Base-by-base conservation (phyloP, 2,329 filamentous ascomycete species). In the Aspergillus sojae region DNA sequence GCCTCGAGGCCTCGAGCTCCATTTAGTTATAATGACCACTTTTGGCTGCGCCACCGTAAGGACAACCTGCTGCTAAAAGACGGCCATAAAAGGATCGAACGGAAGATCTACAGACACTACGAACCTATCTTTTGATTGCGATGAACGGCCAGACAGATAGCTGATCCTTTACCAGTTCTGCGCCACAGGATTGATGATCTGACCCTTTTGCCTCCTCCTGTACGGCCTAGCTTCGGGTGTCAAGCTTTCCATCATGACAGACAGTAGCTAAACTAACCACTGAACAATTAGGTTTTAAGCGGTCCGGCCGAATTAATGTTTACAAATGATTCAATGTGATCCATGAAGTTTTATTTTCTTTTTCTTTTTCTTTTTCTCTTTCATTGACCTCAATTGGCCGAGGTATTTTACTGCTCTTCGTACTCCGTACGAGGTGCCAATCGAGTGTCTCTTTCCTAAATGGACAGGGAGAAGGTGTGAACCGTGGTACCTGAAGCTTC, bases 401-500 rank as follows among this genome's bases (percentile, higher is more conserved):
- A 32, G 26, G 48, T 52, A 21, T 28, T 52, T n/a, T 41, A n/a
- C 39, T n/a, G 5, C 28, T 12, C n/a, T 23, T 23, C 12, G 43
- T 39, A 48, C 34, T 36, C 12, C 34, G 34, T 36, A 23, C 57
- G 4, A 30, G 23, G 48, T 30, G 26, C 46, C 34, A 52, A 32
- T 23, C 14, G 19, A 36, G 34, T n/a, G 9, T 32, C 32, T 39
- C 52, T 54, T 60, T 53, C 58, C 58, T 54, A 60, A 59, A 43
- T 1, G 3, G 26, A 59, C 45, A 59, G 39, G 32, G 57, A 39
- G 34, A 23, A 52, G 21, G 23, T 21, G 9, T 14, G 48, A 60
- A 54, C 58, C 58, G 32, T 54, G 58, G 58, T 39, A n/a, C 10
- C n/a, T 28, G 46, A 28, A 59, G 34, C 45, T 53, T 50, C 32